phyloP scores from a whole-genome alignment of 2,329 filamentous ascomycete species.

The Aureobasidium sp. region DNA sequence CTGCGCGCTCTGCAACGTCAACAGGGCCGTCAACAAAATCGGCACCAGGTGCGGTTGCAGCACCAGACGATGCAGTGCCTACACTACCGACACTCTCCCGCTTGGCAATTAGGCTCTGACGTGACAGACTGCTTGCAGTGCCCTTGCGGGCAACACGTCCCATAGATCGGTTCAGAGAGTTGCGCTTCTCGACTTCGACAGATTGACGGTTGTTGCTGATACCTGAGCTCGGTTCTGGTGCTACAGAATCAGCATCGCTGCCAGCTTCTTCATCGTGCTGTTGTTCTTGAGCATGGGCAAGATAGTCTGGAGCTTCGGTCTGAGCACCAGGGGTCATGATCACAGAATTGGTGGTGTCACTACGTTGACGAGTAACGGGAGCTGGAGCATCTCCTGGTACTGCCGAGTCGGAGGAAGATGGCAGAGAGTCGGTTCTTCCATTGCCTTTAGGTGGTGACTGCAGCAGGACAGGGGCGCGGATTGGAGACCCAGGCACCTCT shows the following conservation, averaged over 20 bases:
- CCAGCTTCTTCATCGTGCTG: slow-evolving; percentile 15
- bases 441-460: slow-evolving; percentile 3
- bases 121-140: slow-evolving; percentile 33
- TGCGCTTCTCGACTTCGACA: slow-evolving; percentile 49
- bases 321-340: slow-evolving; percentile 12
- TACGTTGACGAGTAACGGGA: slow-evolving; percentile 17
- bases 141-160: slow-evolving; percentile 32
- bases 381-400: slow-evolving; percentile 21
- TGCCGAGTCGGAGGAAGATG: neutral
- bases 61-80: slow-evolving; percentile 25
- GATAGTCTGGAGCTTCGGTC: slow-evolving; percentile 18
- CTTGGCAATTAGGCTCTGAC: slow-evolving; percentile 27
- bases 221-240: neutral
- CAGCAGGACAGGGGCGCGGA: slow-evolving; percentile 9
- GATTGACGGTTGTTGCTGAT: slow-evolving; percentile 16
- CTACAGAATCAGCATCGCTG: slow-evolving; percentile 10
- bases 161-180: slow-evolving; percentile 50
- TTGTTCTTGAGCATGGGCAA: slow-evolving; percentile 16
- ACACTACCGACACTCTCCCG: slow-evolving; percentile 31
- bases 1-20: slow-evolving; percentile 20
- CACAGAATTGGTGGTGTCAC: slow-evolving; percentile 15
- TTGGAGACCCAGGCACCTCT: slow-evolving; percentile 61
- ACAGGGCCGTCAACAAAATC: slow-evolving; percentile 17
- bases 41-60: slow-evolving; percentile 25
- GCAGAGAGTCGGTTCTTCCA: slow-evolving; percentile 5